Base-by-base conservation (phyloP, 345 rosid species). In the Brassica nigra region DNA sequence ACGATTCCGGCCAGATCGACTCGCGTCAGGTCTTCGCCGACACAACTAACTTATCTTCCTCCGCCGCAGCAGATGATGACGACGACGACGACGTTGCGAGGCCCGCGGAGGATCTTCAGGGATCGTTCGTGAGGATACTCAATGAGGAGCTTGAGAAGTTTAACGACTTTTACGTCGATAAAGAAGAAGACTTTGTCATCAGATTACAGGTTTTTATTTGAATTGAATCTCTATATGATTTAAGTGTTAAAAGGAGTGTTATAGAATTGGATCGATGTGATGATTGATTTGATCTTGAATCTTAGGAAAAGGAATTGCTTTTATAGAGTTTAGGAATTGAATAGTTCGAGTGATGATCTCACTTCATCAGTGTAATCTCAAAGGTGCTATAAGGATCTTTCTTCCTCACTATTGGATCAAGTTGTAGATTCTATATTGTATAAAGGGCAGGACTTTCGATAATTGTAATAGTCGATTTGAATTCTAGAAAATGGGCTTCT, bases 91-190 rank as follows among this genome's bases (percentile, higher is more conserved):
- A 1, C 47, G 49, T 2, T 18, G 59, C 16, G 10, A 57, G 78
- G 62, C 79, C 87, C 3, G 15, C 84, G 67, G 62, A 83, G 37
- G 86, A 81, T 20, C 85, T 88, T 2, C 90, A 87, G 37, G 90
- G 82, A 0, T 90, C 96, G 88, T 94, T 94, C 68, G 84, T 94
- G 27, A 75, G 88, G 78, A 89, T 92, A 69, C 84, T 94, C 49
- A 92, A 83, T n/a, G 96, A 90, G 15, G 98, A 94, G 85, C 93
- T 90, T n/a, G 94, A 94, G 0, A 92, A 90, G 85, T 90, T 94
- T 79, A 94, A 92, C 57, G 98, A 92, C 81, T 92, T 94, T 66
- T 94, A 87, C 66, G 91, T 92, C 23, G 97, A 92, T 66, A 94
- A 94, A 77, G 97, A 94, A 84, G 97, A 92, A 73, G 97, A 92